Evolutionary conservation across 345 rosid genomes (phyloP).

Genomic region (Eucalyptus marginata): DNA sequence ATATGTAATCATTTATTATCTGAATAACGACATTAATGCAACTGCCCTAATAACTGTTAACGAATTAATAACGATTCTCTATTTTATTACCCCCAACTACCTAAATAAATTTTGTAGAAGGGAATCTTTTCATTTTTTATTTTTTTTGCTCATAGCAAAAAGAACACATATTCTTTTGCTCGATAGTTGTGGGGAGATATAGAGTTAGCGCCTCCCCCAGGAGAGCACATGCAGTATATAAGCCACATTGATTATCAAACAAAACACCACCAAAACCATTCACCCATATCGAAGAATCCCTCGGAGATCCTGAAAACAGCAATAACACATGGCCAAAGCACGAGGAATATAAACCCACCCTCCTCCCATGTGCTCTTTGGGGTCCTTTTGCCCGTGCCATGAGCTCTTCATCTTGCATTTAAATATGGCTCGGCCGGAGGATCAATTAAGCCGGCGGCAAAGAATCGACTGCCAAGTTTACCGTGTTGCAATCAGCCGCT

Average conservation of each 20-base stretch:
- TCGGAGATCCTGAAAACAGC: background rate
- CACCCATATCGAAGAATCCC: background rate
- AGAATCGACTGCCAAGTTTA: background rate
- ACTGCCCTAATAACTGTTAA: background rate
- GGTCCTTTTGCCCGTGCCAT: background rate
- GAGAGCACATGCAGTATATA: background rate
- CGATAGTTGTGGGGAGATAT: background rate
- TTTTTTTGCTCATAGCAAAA: background rate
- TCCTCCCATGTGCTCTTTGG: background rate
- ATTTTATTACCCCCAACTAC: background rate
- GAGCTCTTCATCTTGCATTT: background rate
- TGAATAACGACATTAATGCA: background rate
- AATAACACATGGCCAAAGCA: background rate
- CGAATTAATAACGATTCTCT: background rate
- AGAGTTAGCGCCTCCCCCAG: background rate
- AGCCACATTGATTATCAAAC: background rate
- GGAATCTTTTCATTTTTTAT: background rate
- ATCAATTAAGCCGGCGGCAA: background rate
- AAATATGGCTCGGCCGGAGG: background rate
- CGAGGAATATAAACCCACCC: background rate
- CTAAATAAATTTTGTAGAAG: background rate
- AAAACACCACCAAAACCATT: background rate
- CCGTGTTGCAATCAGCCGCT: background rate
- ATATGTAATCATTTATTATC: background rate
- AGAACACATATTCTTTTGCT: background rate